Base-by-base conservation (phyloP, 2,329 filamentous ascomycete species). In the Cercospora sp. region DNA sequence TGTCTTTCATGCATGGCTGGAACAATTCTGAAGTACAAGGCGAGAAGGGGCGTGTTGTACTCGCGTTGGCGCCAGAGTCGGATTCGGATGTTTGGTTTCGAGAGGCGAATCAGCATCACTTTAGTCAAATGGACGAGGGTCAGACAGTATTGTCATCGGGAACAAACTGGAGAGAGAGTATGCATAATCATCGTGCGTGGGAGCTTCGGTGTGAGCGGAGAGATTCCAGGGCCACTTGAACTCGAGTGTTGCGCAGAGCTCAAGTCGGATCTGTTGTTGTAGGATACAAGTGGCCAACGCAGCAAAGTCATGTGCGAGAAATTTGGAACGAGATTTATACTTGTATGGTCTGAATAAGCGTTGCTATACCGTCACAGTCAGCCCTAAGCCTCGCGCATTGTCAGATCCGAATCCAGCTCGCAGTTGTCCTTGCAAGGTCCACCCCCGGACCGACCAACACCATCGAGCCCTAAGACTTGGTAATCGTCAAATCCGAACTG, bases 1-100 rank as follows among this genome's bases (percentile, higher is more conserved):
- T 61, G 18, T 28, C 24, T 40, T 30, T 61, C 34, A 61, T 61
- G 59, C 59, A 61, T 28, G 59, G 34, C 12, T 61, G 59, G 59
- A 61, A 61, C 34, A 30, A 61, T 30, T 24, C 59, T 40, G 10
- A 43, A 12, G 18, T 12, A 2, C 16, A 34, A 6, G 59, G 59
- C 9, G 59, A 34, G 8, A 40, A 61, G 37, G 59, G 59, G 7
- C 59, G 34, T 12, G 16, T 61, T 1, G n/a, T 28, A 12, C 10
- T 61, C 16, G 21, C 32, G 0, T 5, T 34, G 13, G 24, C 59
- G 18, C 21, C 59, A 24, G 13, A 45, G 1, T 0, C 32, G 3
- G 9, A 18, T 18, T 5, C 16, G 30, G 32, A 28, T 1, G 24
- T 61, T 34, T 61, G 59, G 59, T 61, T 28, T 28, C 18, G 60